A percentile compares a stretch with the other conserved stretches of the same genome.
Conservation (phyloP, 768 basidiomycete genomes). For the Naematelia encephala region DNA sequence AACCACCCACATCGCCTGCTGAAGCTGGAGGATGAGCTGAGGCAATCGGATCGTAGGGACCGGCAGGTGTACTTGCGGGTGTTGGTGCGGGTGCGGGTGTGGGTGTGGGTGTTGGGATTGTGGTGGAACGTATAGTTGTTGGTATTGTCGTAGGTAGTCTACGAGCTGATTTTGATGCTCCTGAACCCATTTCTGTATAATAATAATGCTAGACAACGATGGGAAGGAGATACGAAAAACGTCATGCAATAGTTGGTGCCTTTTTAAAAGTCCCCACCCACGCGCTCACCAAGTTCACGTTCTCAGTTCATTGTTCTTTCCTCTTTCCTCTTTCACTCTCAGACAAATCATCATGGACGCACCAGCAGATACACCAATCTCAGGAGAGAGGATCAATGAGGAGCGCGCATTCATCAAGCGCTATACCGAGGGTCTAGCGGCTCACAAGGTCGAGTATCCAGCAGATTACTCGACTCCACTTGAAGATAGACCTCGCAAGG, state of each 20-base stretch:
- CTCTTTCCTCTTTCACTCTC: background rate
- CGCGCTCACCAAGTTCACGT: no score
- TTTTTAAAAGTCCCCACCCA: no score
- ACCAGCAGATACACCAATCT: slow-evolving; percentile 39
- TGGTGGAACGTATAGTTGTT: background rate
- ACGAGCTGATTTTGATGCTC: slow-evolving; percentile 39
- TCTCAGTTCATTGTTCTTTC: no score
- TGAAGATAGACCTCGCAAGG: slow-evolving; percentile 46
- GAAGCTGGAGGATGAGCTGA: background rate
- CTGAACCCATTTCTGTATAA: slow-evolving; percentile 35
- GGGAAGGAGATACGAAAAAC: background rate
- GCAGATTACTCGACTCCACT: slow-evolving; percentile 45
- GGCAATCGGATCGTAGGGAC: background rate
- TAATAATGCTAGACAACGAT: background rate
- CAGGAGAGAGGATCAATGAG: slow-evolving; percentile 37
- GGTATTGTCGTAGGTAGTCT: slow-evolving; percentile 40
- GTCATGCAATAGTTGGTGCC: background rate
- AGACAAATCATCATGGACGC: background rate
- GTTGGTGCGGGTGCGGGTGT: slow-evolving; percentile 12
- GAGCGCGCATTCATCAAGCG: slow-evolving; percentile 50
- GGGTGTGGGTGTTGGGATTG: background rate
- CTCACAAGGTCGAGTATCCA: slow-evolving; percentile 45
- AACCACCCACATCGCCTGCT: slow-evolving; percentile 7
- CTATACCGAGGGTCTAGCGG: slow-evolving; percentile 45
- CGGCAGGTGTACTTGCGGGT: slow-evolving; percentile 30